Base-by-base conservation (phyloP, 2,329 filamentous ascomycete genomes). In the Fusarium sp. region DNA sequence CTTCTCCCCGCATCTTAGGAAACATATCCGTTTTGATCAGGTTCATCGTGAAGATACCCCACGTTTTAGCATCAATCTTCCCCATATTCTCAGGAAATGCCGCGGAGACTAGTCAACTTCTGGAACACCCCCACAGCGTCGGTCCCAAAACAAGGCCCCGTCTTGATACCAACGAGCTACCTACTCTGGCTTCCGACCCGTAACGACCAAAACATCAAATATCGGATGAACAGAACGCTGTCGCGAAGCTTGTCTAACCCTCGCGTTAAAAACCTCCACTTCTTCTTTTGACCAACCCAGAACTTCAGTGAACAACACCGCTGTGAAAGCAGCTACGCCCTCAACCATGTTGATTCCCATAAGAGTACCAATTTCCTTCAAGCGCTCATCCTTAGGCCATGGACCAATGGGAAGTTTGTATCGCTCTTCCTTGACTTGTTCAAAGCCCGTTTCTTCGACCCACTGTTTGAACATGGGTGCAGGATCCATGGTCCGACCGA, bases 251-350 rank as follows among this genome's bases (percentile, higher is more conserved):
- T 67, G 21, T n/a, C 74, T 63, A 3, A 77, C 75, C 1, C 61
- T 50, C 3, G 58, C 53, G 8, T 77, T 77, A 14, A 77, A 67
- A 26, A 81, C 77, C 77, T 85, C 81, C 4, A 85, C 83, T 59
- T 83, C 78, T n/a, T 81, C 81, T 23, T 76, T 70, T 2, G 77
- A 79, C 71, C 80, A 78, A 4, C 79, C 80, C 51, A 82, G 55
- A 1, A 82, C 78, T 14, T 82, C 79, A 16, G 77, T 72, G 66
- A 79, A 76, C 16, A 81, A 59, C 7, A 78, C 79, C 21, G 80
- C 75, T 2, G 80, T 80, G 34, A 82, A 79, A 4, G 78, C 80
- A 54, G 77, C 77, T 16, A 83, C 75, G 0, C 81, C 81, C 4
- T 81, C 78, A 4, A 73, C 59, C 43, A 79, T 78, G 30, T 80